phyloP scores from a whole-genome alignment of 2,329 filamentous ascomycete genomes.

The Neonectria sp. region DNA sequence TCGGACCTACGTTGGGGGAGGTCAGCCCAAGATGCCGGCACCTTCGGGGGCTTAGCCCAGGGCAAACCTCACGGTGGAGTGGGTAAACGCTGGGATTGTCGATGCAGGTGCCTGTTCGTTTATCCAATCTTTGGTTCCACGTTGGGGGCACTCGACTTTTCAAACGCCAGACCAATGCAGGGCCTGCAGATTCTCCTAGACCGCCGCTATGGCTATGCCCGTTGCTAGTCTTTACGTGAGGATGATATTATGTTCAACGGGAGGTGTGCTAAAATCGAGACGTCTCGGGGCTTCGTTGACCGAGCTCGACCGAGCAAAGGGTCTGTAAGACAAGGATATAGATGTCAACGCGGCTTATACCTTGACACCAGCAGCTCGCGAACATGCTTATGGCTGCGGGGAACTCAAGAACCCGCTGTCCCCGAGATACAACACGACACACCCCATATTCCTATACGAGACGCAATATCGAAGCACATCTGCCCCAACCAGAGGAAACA shows the following conservation, averaged over 20 bases:
- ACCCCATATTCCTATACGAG: neutral
- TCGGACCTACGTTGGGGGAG: slow-evolving; percentile 20
- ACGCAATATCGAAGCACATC: neutral
- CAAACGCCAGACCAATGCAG: slow-evolving; percentile 10
- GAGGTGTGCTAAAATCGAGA: neutral
- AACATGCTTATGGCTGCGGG: neutral
- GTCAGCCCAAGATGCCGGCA: slow-evolving; percentile 1
- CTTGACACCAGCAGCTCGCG: too few species aligned
- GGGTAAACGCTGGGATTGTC: neutral
- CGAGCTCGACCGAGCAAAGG: slow-evolving; percentile 14
- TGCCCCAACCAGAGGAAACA: neutral
- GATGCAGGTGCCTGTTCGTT: neutral
- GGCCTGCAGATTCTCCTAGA: slow-evolving; percentile 12
- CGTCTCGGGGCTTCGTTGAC: slow-evolving; percentile 8
- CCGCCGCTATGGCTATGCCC: neutral
- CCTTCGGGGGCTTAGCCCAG: slow-evolving; percentile 5
- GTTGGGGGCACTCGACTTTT: neutral
- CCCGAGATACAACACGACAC: neutral
- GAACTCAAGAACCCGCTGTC: neutral
- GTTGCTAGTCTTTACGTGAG: slow-evolving; percentile 17
- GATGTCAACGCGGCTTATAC: too few species aligned
- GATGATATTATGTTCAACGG: slow-evolving; percentile 1
- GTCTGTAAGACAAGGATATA: neutral
- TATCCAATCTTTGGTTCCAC: neutral
- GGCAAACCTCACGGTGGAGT: slow-evolving; percentile 3